Evolutionary conservation across 495 filamentous ascomycete genomes (phyloP).

Genomic region (Penicillium paxilli): DNA sequence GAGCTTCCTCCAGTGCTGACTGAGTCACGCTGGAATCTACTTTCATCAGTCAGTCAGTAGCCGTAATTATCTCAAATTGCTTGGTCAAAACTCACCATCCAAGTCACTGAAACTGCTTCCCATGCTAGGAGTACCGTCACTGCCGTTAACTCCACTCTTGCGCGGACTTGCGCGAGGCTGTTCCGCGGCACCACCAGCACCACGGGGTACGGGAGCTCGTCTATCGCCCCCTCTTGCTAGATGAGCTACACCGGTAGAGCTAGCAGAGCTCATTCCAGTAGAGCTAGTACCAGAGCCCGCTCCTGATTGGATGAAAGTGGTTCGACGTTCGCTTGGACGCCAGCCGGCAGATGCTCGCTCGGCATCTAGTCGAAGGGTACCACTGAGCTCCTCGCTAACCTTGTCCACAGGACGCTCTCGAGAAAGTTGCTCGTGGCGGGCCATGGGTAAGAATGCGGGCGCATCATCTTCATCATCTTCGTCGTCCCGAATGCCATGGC

Average conservation of each 20-base stretch:
- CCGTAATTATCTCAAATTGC: neutral
- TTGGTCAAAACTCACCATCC: conserved; percentile 62
- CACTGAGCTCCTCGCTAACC: conserved; percentile 52
- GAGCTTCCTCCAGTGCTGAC: conserved; percentile 89
- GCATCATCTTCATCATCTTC: conserved; percentile 53
- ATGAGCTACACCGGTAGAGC: conserved; percentile 37
- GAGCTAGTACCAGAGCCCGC: conserved; percentile 66
- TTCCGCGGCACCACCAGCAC: conserved; percentile 44
- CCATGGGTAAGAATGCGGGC: conserved; percentile 75
- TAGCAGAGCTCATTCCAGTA: conserved; percentile 57
- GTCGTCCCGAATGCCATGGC: conserved; percentile 33
- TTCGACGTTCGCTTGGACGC: conserved; percentile 30
- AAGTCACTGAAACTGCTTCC: conserved; percentile 97
- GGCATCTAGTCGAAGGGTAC: conserved; percentile 56
- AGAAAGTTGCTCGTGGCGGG: conserved; percentile 24
- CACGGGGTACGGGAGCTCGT: conserved; percentile 41
- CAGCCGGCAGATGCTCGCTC: conserved; percentile 45
- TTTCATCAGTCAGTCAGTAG: neutral
- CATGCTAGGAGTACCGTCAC: conserved; percentile 93
- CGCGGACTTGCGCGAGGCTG: conserved; percentile 57
- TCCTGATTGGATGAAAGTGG: conserved; percentile 40
- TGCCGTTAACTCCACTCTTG: conserved; percentile 62
- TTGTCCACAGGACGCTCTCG: conserved; percentile 17
- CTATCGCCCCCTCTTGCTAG: conserved; percentile 18
- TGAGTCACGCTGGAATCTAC: conserved; percentile 91